Evolutionary conservation across 768 basidiomycete genomes (phyloP), one percentile per base, ranked within the genome.

Genomic region (Lyophyllum semitale): DNA sequence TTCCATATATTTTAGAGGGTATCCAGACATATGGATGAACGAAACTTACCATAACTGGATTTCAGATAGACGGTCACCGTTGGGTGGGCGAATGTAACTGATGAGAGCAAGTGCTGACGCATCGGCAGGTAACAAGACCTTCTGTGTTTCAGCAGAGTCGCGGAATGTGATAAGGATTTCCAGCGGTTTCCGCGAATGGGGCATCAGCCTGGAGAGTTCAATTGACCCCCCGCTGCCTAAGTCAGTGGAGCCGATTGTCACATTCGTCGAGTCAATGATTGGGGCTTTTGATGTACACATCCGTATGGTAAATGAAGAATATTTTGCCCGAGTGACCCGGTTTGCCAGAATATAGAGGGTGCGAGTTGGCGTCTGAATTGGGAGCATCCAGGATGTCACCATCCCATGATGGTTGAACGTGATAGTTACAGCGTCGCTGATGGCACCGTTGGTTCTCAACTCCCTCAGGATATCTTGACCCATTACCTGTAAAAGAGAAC

Each of bases 311-410:
- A 69, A 69, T 2, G 20, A 35, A 0, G 57, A 55, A 46, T 60
- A 62, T 43, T 41, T 48, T 1, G 62, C 66, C 2, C 37, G 37
- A n/a, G 64, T 67, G 12, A 51, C 64, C 1, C 68, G 68, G 54
- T 67, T 58, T 0, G 51, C 68, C 22, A 69, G 59, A 11, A 48
- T 43, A 46, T 67, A 69, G 4, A 69, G 49, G 0, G 51, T 62
- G 25, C 63, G 59, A 46, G 54, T 60, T 8, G 63, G 50, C 0
- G 63, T 60, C 6, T 33, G 23, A 9, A 51, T 48, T 13, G 51
- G 48, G 7, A 69, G 54, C 20, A 53, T 33, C 66, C 64, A 69
- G 1, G 52, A 48, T 8, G 55, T 56, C 2, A 18, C 22, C 7
- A 47, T 35, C 2, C 55, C 55, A 7, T 46, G 7, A 53, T 65